Evolutionary conservation across 108 stramenopile genomes (phyloP), one percentile per base, ranked within the genome.

Genomic region (Conticribra weissflogii): DNA sequence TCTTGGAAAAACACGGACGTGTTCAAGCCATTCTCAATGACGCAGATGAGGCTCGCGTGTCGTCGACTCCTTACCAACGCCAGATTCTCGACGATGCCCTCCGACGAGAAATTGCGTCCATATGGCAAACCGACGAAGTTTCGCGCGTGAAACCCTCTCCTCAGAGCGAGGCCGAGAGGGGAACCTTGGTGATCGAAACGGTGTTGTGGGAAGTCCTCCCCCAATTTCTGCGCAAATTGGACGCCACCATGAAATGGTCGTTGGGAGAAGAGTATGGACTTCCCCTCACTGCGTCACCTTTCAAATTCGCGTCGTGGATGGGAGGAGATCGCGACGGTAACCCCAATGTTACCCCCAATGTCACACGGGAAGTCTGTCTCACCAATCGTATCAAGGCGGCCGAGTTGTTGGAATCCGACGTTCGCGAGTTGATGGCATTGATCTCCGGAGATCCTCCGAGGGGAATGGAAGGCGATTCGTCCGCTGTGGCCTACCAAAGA

Each of bases 251-350:
- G 60, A 68, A 78, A 57, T 73, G 64, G 57, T 52, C 52, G 1
- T 56, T 96, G 4, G 92, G 92, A 1, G 82, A 79, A 53, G 66
- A 66, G 27, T 67, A 74, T 36, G 67, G 72, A 0, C 79, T 98
- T 18, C 98, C 97, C 5, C 70, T 96, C 27, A 87, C 90, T 33
- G 83, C 91, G 15, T 63, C 87, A 16, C 97, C 97, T 0, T 70
- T 98, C 32, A 81, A 82, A 23, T 96, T 98, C 65, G 90, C 93
- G 3, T 91, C 89, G n/a, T 98, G 98, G 98, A 98, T 98, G 96
- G 98, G 97, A 9, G 98, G 98, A 31, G 98, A 98, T 74, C 74
- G 98, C 15, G 98, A 98, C 71, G 98, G 98, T 3, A 98, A 98
- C 81, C 98, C 98, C 12, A 97, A 97, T 60, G 98, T 98, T 7